Percentiles rank a stretch among this genome's conserved stretches.
These are phyloP conservation scores for Fusarium metavorans DNA, from an alignment of 2,329 filamentous ascomycete genomes.

Conservation along the genomic window DNA sequence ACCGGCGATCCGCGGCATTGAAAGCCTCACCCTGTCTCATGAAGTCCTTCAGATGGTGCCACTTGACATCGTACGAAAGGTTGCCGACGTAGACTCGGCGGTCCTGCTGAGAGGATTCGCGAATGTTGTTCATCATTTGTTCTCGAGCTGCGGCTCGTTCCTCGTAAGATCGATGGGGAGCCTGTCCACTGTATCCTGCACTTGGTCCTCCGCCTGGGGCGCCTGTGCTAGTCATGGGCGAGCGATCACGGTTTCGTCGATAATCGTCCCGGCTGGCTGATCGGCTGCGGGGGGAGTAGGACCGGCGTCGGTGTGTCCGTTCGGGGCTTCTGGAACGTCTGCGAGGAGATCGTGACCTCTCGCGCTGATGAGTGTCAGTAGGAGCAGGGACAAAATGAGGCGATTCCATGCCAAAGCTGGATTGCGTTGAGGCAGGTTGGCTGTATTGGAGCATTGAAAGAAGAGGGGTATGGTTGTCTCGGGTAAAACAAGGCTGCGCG, in stretches of 20 bases:
- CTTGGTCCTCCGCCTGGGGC: constrained; percentile 77
- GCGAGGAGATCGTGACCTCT: constrained; percentile 84
- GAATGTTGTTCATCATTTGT: constrained; percentile 94
- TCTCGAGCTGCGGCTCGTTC: constrained; percentile 87
- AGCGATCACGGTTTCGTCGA: constrained; percentile 80
- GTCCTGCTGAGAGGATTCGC: constrained; percentile 97
- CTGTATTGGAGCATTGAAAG: constrained; percentile 10
- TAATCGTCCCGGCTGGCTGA: constrained; percentile 82
- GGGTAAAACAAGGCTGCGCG: constrained; percentile 16
- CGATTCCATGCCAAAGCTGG: constrained; percentile 30
- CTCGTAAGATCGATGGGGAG: constrained; percentile 81
- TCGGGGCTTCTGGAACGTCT: constrained; percentile 88
- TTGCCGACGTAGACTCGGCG: constrained; percentile 99
- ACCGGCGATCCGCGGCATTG: constrained; percentile 41
- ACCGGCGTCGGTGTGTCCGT: constrained; percentile 76
- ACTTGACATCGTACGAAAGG: constrained; percentile 99
- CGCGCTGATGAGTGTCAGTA: constrained; percentile 71
- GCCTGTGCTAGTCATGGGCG: constrained; percentile 85
- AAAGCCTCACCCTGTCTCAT: constrained; percentile 93
- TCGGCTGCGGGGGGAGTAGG: constrained; percentile 82
- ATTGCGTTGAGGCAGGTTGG: constrained; percentile 16
- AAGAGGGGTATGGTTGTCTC: constrained; percentile 22
- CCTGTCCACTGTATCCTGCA: constrained; percentile 70
- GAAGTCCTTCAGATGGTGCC: constrained; percentile 99
- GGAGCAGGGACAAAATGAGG: constrained; percentile 11